Percentiles rank a stretch among this genome's conserved stretches.
Evolutionary conservation across 306 rosid genomes (phyloP).

Genomic region (Corylus heterophylla): DNA sequence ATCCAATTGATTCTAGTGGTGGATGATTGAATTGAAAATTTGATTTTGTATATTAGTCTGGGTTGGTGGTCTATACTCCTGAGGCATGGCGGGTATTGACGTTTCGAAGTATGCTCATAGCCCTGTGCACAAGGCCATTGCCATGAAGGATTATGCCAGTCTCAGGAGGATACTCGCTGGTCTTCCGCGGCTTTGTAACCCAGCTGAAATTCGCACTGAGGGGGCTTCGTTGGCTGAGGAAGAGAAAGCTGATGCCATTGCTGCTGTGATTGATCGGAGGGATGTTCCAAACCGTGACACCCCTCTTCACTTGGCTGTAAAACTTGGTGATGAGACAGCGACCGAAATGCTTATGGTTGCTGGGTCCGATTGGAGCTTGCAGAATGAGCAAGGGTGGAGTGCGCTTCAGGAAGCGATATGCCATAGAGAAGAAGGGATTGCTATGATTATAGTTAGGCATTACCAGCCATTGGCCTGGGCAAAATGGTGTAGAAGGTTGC

Average conservation of each 20-base stretch:
- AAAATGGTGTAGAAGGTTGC: constrained; percentile 98
- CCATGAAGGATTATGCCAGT: constrained; percentile 65
- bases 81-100: constrained; percentile 82
- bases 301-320: constrained; percentile 93
- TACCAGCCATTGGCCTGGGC: constrained; percentile 99
- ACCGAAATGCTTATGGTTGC: constrained; percentile 92
- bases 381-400: constrained; percentile 98
- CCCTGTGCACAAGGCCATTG: constrained; percentile 86
- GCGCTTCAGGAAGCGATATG: constrained; percentile 99
- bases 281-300: constrained; percentile 92
- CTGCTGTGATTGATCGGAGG: constrained; percentile 78
- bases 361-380: constrained; percentile 99
- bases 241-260: constrained; percentile 80
- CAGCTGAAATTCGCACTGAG: constrained; percentile 68
- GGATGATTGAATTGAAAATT: constrained; percentile 31
- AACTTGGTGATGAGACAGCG: constrained; percentile 73
- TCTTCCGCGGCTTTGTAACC: constrained; percentile 66
- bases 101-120: constrained; percentile 73
- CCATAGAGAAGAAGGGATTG: constrained; percentile 77
- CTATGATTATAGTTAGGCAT: constrained; percentile 78
- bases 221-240: constrained; percentile 72
- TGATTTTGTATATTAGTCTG: constrained; percentile 39
- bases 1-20: constrained; percentile 21
- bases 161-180: constrained; percentile 66
- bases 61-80: constrained; percentile 42